Evolutionary conservation across 208 protist species (phyloP).

Genomic region (Crithidia sp.): DNA sequence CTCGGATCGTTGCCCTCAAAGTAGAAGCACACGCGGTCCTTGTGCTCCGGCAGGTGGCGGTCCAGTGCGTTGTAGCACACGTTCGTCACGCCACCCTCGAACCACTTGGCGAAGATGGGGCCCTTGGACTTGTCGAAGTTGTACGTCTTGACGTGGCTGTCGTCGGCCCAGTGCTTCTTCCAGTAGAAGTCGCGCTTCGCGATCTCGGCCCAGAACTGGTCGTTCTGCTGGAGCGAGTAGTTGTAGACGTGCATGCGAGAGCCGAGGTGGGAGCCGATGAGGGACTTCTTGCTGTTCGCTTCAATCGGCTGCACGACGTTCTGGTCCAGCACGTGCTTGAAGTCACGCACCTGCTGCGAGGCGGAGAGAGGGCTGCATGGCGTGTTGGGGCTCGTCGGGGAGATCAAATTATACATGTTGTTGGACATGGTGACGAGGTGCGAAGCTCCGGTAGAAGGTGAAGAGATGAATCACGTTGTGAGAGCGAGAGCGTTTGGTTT

Average conservation of each 20-base stretch:
- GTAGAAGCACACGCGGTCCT: constrained; percentile 84
- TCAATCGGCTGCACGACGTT: constrained; percentile 1
- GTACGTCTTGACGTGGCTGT: constrained; percentile 62
- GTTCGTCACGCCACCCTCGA: constrained; percentile 78
- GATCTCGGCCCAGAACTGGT: constrained; percentile 68
- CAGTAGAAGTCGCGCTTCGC: constrained; percentile 76
- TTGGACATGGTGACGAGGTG: constrained; percentile 4
- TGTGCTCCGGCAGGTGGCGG: constrained; percentile 70
- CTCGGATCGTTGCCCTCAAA: constrained; percentile 88
- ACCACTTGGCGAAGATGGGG: constrained; percentile 80
- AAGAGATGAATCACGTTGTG: too few relatives aligned
- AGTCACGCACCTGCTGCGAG: constrained; percentile 21
- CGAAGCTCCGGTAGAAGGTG: too few relatives aligned
- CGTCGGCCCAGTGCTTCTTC: constrained; percentile 62
- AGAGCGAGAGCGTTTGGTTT: too few relatives aligned
- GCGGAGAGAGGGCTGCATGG: constrained; percentile 11
- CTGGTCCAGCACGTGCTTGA: constrained; percentile 6
- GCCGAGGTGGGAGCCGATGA: constrained; percentile 42
- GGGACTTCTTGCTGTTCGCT: constrained; percentile 37
- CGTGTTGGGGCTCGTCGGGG: constrained; percentile 2
- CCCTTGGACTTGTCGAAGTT: constrained; percentile 84
- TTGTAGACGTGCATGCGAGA: constrained; percentile 70
- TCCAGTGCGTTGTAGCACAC: constrained; percentile 94
- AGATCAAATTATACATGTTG: neutral
- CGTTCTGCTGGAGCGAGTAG: constrained; percentile 64